Conservation (phyloP, 257 asterid species). For the Scutellaria galericulata region DNA sequence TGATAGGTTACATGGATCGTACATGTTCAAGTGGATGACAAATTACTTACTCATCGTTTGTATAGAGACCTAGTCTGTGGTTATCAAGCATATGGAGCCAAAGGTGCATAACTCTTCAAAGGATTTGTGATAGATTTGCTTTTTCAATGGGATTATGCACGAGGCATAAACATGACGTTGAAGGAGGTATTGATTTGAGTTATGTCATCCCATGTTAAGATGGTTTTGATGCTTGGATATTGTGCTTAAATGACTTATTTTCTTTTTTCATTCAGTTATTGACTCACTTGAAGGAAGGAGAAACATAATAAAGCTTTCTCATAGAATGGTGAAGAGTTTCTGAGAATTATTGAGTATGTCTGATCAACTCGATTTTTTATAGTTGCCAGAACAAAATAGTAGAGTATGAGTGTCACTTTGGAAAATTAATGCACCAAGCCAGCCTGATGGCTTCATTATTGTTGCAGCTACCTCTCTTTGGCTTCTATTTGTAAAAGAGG, state of each 20-base stretch:
- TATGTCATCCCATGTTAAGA: neutral
- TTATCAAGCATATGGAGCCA: slow-evolving; percentile 76
- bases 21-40: slow-evolving; percentile 80
- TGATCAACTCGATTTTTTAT: slow-evolving; percentile 46
- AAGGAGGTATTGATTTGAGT: slow-evolving; percentile 51
- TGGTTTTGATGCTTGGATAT: neutral
- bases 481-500: slow-evolving; percentile 56
- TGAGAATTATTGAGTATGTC: slow-evolving; percentile 55
- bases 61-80: slow-evolving; percentile 58
- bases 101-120: slow-evolving; percentile 68
- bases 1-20: slow-evolving; percentile 82
- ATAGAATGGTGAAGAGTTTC: slow-evolving; percentile 68
- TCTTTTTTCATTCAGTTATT: slow-evolving; percentile 43
- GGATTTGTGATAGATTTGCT: slow-evolving; percentile 66
- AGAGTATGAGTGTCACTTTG: slow-evolving; percentile 58
- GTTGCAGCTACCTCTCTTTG: slow-evolving; percentile 65
- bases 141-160: slow-evolving; percentile 45
- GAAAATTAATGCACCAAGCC: slow-evolving; percentile 41
- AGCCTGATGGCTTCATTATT: slow-evolving; percentile 52
- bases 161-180: slow-evolving; percentile 45
- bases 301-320: slow-evolving; percentile 60
- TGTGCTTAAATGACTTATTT: neutral
- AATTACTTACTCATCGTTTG: slow-evolving; percentile 51
- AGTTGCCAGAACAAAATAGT: slow-evolving; percentile 40
- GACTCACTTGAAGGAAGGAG: slow-evolving; percentile 50